Conservation (phyloP, 331 rosid genomes). For the Quercus tomentella region DNA sequence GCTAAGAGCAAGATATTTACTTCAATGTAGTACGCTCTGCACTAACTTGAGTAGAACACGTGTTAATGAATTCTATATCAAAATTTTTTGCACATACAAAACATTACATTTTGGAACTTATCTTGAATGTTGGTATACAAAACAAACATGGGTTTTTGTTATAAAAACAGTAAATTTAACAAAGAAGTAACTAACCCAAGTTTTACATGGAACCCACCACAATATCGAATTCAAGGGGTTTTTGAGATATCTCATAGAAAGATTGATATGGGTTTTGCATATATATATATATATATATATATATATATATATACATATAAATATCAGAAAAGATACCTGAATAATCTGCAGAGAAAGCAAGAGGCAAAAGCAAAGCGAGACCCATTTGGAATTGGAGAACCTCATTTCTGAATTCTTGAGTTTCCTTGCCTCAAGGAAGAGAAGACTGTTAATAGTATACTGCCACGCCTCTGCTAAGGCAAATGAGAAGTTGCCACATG, state of each 20-base stretch:
- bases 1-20: no score
- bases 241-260: background rate
- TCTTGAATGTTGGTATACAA: background rate
- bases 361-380: constrained; percentile 1
- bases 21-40: no score
- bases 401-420: background rate
- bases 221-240: no score
- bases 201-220: no score
- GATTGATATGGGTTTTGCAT: background rate
- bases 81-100: background rate
- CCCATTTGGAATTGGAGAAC: constrained; percentile 6
- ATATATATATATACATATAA: background rate
- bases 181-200: background rate
- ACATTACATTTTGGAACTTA: background rate
- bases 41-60: background rate
- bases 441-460: background rate
- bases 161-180: background rate
- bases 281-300: background rate
- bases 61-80: background rate
- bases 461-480: background rate
- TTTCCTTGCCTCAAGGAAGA: no score
- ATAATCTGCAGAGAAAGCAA: background rate
- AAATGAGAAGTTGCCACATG: background rate
- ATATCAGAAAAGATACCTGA: constrained; percentile 15
- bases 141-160: background rate